Percentiles rank a stretch among this genome's conserved stretches.
Evolutionary conservation across 352 stramenopile genomes (phyloP).

Genomic region (Globisporangium okanoganense): DNA sequence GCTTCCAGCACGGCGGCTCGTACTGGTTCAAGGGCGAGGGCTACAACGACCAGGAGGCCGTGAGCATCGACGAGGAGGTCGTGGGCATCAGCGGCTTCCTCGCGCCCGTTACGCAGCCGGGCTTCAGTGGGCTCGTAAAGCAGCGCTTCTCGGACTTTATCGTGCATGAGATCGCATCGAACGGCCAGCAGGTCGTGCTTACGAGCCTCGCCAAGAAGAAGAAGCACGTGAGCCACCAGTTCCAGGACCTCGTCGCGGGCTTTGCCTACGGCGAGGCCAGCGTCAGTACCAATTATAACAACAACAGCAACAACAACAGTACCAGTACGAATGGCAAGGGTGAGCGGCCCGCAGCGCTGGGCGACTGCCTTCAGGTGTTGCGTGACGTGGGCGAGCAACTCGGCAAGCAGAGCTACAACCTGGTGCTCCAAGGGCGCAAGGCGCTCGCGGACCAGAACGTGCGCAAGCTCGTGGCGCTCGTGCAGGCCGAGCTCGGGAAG

Average conservation of each 20-base stretch:
- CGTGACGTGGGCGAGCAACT: slow-evolving; percentile 12
- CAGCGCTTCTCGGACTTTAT: slow-evolving; percentile 84
- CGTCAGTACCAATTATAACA: neutral
- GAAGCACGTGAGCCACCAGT: slow-evolving; percentile 24
- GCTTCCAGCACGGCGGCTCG: slow-evolving; percentile 12
- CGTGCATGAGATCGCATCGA: slow-evolving; percentile 60
- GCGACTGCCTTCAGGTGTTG: slow-evolving; percentile 22
- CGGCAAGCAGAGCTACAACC: slow-evolving; percentile 2
- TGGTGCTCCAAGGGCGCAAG: slow-evolving; percentile 18
- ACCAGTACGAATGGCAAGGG: neutral
- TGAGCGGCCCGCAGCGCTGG: neutral
- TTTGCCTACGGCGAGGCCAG: slow-evolving; percentile 18
- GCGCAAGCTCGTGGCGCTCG: slow-evolving; percentile 41
- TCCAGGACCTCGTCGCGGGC: slow-evolving; percentile 37
- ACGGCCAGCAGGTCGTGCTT: slow-evolving; percentile 29
- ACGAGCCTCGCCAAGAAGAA: slow-evolving; percentile 32
- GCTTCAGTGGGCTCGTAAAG: slow-evolving; percentile 75
- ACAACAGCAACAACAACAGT: no score
- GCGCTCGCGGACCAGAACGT: slow-evolving; percentile 49
- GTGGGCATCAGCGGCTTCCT: slow-evolving; percentile 61
- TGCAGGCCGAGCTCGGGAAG: slow-evolving; percentile 48
- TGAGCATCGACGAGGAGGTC: slow-evolving; percentile 60
- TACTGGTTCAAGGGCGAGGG: slow-evolving; percentile 54
- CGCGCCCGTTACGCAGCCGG: slow-evolving; percentile 17
- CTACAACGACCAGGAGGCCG: slow-evolving; percentile 60